phyloP scores from a whole-genome alignment of 768 basidiomycete species.

The Russula olivacea region DNA sequence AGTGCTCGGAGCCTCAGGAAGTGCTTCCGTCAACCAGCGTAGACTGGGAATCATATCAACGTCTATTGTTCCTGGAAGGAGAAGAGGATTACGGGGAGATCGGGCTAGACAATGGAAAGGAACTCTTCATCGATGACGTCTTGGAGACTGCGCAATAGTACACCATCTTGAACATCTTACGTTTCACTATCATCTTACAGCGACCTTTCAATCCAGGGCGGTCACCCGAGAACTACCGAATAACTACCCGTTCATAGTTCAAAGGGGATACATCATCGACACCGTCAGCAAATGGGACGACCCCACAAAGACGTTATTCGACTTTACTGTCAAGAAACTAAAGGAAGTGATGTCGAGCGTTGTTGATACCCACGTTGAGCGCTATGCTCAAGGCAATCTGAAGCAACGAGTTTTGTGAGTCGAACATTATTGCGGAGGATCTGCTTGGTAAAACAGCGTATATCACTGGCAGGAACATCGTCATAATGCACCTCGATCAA shows the following conservation, averaged over 20 bases:
- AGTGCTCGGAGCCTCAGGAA: neutral
- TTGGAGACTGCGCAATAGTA: conserved; percentile 43
- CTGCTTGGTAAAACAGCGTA: neutral
- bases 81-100: conserved; percentile 24
- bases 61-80: conserved; percentile 23
- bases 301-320: conserved; percentile 45
- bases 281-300: conserved; percentile 44
- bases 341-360: conserved; percentile 37
- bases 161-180: conserved; percentile 22
- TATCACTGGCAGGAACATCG: neutral
- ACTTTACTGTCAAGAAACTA: conserved; percentile 36
- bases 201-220: conserved; percentile 39
- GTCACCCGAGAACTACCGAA: conserved; percentile 67
- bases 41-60: neutral
- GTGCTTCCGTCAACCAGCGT: no score
- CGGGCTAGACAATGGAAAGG: conserved; percentile 4
- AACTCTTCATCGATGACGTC: conserved; percentile 51
- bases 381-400: conserved; percentile 49
- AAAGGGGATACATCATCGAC: conserved; percentile 42
- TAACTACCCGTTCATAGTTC: conserved; percentile 59
- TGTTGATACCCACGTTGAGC: conserved; percentile 44
- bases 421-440: neutral
- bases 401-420: conserved; percentile 44
- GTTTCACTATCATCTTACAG: neutral
- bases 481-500: neutral